A percentile compares a stretch with the other conserved stretches of the same genome.
These are phyloP conservation scores for Taphrina communis DNA, from an alignment of 1,139 yeast species.

Conservation along the genomic window DNA sequence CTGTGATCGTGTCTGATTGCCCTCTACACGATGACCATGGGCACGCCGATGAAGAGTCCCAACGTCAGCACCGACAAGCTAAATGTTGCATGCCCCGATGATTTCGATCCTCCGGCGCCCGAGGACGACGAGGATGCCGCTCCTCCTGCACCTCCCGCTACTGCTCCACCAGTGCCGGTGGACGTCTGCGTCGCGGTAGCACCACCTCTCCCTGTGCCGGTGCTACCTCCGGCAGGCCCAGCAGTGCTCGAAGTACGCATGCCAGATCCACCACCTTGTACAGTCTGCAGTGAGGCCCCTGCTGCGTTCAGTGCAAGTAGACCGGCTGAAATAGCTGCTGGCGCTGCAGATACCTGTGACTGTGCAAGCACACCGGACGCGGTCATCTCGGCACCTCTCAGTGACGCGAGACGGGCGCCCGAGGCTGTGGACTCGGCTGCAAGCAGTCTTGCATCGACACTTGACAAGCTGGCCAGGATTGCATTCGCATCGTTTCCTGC, in stretches of 20 bases:
- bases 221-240: neutral
- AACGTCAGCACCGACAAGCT: neutral
- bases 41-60: neutral
- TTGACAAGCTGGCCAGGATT: constrained; percentile 9
- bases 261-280: neutral
- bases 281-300: neutral
- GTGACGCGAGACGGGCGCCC: constrained; percentile 14
- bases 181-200: neutral
- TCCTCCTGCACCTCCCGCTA: neutral
- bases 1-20: neutral
- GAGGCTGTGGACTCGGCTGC: constrained; percentile 22
- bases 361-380: constrained; percentile 23
- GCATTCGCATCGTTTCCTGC: neutral
- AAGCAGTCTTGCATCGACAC: constrained; percentile 13
- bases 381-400: constrained; percentile 13
- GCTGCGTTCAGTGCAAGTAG: neutral
- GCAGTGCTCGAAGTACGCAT: constrained; percentile 17
- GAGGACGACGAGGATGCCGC: neutral
- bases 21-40: neutral
- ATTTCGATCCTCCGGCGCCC: constrained; percentile 5
- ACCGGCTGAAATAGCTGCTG: constrained; percentile 21
- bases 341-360: constrained; percentile 13
- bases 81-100: neutral
- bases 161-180: neutral
- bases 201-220: constrained; percentile 3